Evolutionary conservation across 257 asterid genomes (phyloP).

Genomic region (Oldenlandia corymbosa): DNA sequence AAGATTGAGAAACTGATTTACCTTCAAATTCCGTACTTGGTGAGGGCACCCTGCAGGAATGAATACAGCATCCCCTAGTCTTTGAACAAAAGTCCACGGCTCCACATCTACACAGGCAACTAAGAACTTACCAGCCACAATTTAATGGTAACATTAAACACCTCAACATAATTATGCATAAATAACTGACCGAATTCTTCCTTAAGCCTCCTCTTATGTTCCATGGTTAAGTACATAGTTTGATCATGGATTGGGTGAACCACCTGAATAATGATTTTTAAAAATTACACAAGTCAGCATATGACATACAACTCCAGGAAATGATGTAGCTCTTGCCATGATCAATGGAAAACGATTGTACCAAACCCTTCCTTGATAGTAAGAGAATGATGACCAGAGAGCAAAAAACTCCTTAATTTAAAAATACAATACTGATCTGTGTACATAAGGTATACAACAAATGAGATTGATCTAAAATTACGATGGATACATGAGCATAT

Average conservation of each 20-base stretch:
- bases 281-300: neutral
- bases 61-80: conserved; percentile 78
- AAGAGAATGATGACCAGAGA: neutral
- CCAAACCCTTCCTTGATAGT: neutral
- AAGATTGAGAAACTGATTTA: conserved; percentile 14
- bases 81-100: conserved; percentile 86
- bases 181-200: conserved; percentile 70
- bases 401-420: too few relatives aligned
- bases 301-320: neutral
- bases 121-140: conserved; percentile 7
- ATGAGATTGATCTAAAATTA: neutral
- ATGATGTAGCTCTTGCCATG: neutral
- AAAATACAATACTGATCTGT: too few relatives aligned
- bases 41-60: conserved; percentile 94
- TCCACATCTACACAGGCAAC: conserved; percentile 54
- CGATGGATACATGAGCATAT: neutral
- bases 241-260: conserved; percentile 89
- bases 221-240: conserved; percentile 65
- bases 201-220: conserved; percentile 72
- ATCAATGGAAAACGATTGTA: too few relatives aligned
- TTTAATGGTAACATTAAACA: neutral
- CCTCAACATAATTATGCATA: neutral
- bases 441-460: too few relatives aligned
- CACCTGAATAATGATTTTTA: conserved; percentile 35
- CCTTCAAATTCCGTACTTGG: conserved; percentile 90